Conservation (phyloP, 2,329 filamentous ascomycete genomes). For the Herpotrichia juniperi region DNA sequence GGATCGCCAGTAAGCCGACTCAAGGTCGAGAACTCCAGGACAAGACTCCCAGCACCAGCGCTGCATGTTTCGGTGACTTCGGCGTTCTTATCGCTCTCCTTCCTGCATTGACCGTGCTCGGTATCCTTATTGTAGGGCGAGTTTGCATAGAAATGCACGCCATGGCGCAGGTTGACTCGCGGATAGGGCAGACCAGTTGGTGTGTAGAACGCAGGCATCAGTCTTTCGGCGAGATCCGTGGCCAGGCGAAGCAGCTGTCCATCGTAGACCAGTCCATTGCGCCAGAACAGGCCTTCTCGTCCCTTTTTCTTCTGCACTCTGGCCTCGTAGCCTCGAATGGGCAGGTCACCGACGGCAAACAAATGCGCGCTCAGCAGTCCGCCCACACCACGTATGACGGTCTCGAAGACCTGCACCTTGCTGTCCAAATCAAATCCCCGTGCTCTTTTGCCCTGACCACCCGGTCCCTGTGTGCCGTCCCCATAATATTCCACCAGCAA, state of each 20-base stretch:
- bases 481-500: slow-evolving; percentile 83
- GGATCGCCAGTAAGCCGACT: slow-evolving; percentile 85
- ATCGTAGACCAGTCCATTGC: slow-evolving; percentile 80
- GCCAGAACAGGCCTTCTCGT: slow-evolving; percentile 67
- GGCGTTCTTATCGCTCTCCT: slow-evolving; percentile 53
- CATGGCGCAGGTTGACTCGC: slow-evolving; percentile 86
- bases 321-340: slow-evolving; percentile 79
- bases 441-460: slow-evolving; percentile 73
- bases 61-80: slow-evolving; percentile 97
- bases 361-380: slow-evolving; percentile 91
- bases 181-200: slow-evolving; percentile 92
- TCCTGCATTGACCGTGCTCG: slow-evolving; percentile 54
- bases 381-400: slow-evolving; percentile 90
- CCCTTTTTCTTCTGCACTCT: slow-evolving; percentile 39
- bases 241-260: slow-evolving; percentile 91
- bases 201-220: slow-evolving; percentile 92
- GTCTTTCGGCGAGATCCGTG: slow-evolving; percentile 78
- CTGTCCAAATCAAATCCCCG: slow-evolving; percentile 93
- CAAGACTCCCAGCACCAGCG: slow-evolving; percentile 92
- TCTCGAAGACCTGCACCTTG: slow-evolving; percentile 99
- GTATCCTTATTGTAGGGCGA: slow-evolving; percentile 74
- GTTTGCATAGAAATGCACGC: slow-evolving; percentile 90
- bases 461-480: slow-evolving; percentile 73
- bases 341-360: slow-evolving; percentile 88
- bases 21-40: slow-evolving; percentile 89